phyloP scores from a whole-genome alignment of 768 basidiomycete species.

The Macrocybe gigantea region DNA sequence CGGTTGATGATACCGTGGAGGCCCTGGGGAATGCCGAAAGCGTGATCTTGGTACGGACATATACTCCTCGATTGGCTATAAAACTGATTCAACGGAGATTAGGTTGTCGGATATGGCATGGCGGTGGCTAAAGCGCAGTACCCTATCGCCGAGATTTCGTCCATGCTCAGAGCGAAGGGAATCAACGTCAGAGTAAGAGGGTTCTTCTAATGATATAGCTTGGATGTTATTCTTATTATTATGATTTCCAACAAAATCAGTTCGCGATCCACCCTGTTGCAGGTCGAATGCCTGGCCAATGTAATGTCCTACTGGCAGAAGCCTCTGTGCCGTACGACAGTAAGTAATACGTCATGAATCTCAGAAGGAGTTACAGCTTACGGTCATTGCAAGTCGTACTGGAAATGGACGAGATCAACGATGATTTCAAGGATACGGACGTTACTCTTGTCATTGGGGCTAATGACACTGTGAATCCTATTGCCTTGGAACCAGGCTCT shows the following conservation, averaged over 20 bases:
- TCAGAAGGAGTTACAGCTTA: neutral
- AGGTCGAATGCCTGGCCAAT: conserved; percentile 91
- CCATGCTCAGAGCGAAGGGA: conserved; percentile 64
- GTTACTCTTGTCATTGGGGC: conserved; percentile 90
- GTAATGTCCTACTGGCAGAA: conserved; percentile 87
- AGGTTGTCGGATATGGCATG: conserved; percentile 89
- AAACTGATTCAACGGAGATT: conserved; percentile 6
- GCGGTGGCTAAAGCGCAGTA: conserved; percentile 90
- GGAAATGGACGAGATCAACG: conserved; percentile 95
- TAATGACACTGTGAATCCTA: conserved; percentile 90
- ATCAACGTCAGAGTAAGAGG: conserved; percentile 62
- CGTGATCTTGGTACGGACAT: conserved; percentile 59
- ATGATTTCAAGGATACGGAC: conserved; percentile 85
- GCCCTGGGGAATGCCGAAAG: conserved; percentile 73
- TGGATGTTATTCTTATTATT: neutral
- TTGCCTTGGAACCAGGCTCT: conserved; percentile 81
- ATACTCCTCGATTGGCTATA: neutral
- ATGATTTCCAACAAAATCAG: conserved; percentile 11
- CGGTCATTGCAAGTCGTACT: conserved; percentile 60
- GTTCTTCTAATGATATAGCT: neutral
- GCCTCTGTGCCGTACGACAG: conserved; percentile 89
- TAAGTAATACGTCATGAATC: conserved; percentile 23
- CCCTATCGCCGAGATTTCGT: conserved; percentile 69
- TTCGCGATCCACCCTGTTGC: conserved; percentile 90
- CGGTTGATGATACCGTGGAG: conserved; percentile 77